Percentiles rank a stretch among this genome's conserved stretches.
Evolutionary conservation across 768 basidiomycete species (phyloP).

Genomic region (Tricholoma sp.): DNA sequence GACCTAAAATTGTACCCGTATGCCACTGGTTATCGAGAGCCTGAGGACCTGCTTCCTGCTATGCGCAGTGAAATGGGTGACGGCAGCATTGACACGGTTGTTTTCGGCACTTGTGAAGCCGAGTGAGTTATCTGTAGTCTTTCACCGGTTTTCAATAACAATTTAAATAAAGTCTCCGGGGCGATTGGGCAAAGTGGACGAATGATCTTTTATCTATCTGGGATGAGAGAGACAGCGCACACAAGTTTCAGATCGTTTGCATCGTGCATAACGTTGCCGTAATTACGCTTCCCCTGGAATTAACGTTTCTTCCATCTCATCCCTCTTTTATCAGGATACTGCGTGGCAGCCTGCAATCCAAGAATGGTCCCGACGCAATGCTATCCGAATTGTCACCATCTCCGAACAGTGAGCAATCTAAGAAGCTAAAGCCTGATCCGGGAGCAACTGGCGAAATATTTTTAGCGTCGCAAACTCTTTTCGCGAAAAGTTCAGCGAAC

Average conservation of each 20-base stretch:
- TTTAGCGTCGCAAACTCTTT: conserved; percentile 27
- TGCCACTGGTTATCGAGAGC: conserved; percentile 8
- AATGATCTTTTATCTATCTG: conserved; percentile 27
- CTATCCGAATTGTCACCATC: conserved; percentile 33
- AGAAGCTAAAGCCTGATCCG: no score
- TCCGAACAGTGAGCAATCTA: conserved; percentile 31
- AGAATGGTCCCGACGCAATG: conserved; percentile 31
- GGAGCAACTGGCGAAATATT: background rate
- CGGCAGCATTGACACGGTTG: conserved; percentile 29
- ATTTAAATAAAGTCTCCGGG: conserved; percentile 17
- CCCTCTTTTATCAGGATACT: conserved; percentile 13
- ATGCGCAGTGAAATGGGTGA: conserved; percentile 16
- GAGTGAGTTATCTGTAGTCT: conserved; percentile 24
- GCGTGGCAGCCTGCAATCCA: conserved; percentile 27
- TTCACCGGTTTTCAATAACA: background rate
- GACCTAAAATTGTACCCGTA: conserved; percentile 26
- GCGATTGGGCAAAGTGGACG: conserved; percentile 19
- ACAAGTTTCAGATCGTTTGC: conserved; percentile 39
- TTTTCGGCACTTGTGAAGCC: conserved; percentile 41
- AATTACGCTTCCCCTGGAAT: background rate
- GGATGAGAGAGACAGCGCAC: conserved; percentile 26
- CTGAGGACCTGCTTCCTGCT: conserved; percentile 22
- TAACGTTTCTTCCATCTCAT: background rate
- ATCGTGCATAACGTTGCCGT: conserved; percentile 33
- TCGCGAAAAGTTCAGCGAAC: conserved; percentile 20